Base-by-base conservation (phyloP, 148 eudicot species). In the Beta vulgaris region DNA sequence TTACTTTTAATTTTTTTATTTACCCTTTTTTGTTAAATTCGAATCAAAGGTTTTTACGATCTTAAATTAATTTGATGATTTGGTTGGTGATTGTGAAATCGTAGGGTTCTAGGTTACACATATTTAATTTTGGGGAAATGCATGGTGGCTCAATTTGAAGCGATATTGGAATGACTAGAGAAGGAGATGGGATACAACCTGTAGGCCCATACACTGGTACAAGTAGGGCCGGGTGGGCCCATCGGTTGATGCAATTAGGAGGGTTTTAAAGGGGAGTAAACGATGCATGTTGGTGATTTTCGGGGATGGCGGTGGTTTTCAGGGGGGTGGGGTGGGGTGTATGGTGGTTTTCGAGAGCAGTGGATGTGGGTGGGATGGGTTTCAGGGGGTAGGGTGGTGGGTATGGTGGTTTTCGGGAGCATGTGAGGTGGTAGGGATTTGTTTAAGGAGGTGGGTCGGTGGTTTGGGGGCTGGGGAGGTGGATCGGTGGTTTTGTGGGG, bases 101-200 rank as follows among this genome's bases (percentile, higher is more conserved):
- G 55, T 69, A 80, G 87, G 75, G 67, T 72, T 78, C 69, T 68
- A 29, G 25, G 46, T 71, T 72, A 21, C 62, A 48, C 2, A 37
- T 25, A 28, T 54, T 26, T 6, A 4, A 7, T 19, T n/a, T n/a
- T n/a, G n/a, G 13, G 12, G 18, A 2, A 79, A 89, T 86, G 91
- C 91, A 64, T 77, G 80, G 72, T 61, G 78, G 87, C 85, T 2
- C 88, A 89, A 34, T 94, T 97, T 6, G 97, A 92, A 61, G 97
- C 90, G 6, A 90, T 95, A 23, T 72, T 92, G 37, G 90, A 89
- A 61, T 95, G 99, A 97, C 89, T 95, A 9, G 91, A 89, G 73
- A 89, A 87, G 40, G 99, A 95, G 71, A 95, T 95, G 97, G 97
- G 94, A 0, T 95, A 95, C 76, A 79, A 51, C 93, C 96, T 3